Base-by-base conservation (phyloP, 371 early-diverging fungal species). In the Saksenaea oblongispora region DNA sequence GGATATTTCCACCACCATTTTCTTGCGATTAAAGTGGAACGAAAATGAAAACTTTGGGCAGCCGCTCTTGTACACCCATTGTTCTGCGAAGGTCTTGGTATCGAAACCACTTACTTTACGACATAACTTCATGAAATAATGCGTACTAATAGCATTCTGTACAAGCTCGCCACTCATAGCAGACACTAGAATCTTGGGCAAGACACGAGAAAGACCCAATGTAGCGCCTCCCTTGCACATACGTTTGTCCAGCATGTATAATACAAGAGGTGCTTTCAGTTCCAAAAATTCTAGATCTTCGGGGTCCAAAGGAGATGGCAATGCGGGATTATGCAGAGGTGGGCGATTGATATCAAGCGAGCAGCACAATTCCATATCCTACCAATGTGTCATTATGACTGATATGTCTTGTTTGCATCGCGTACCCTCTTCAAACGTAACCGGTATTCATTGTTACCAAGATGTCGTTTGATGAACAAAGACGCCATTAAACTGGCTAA, bases 231-330 rank as follows among this genome's bases (percentile, higher is more conserved):
- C 92, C 73, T 93, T 94, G 34, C 92, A 87, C 89, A 97, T 88
- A 17, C 94, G 86, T 47, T 87, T 89, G 64, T 96, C 93, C n/a
- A 98, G 84, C 93, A 98, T 96, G 68, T 94, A 90, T 60, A 98
- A 66, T 0, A 98, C 93, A 1, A 98, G 70, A 1, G 95, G 89
- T 5, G 94, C 84, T 72, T 98, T 98, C 9, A 95, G 75, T 44
- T 82, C 73, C 34, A 95, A 78, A 61, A 98, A 93, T 34, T 90
- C 91, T 1, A 88, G 61, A 67, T 93, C 92, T 54, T 91, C 90
- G 14, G 87, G 84, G 35, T 87, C 83, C 22, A 89, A 76, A 27
- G 89, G 87, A 17, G 78, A 82, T 5, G 83, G 79, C n/a, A 86
- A 75, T 11, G 82, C 82, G 13, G 83, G 73, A 69, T 87, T 85